Base-by-base conservation (phyloP, 108 stramenopile genomes). In the Cyclotella atomus region DNA sequence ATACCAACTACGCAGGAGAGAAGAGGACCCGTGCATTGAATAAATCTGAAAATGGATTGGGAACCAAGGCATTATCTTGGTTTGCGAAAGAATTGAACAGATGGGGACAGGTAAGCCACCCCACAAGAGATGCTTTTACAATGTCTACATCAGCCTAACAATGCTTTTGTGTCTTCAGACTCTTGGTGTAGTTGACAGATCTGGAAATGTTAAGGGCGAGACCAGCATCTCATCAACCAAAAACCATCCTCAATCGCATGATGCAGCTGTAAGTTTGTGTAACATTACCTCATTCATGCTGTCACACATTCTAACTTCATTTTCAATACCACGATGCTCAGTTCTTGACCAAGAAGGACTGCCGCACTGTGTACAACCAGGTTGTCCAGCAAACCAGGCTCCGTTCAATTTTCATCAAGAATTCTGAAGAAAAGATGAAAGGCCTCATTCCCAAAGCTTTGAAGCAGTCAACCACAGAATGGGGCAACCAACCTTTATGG, bases 401-500 rank as follows among this genome's bases (percentile, higher is more conserved):
- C 10, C 70, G 93, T 32, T 83, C 83, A 2, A 50, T 94, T 45
- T 85, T 90, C 29, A 36, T 68, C 28, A 90, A 87, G 32, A 34
- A 86, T 21, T 47, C 32, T 3, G 75, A 78, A 23, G 68, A 60
- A 17, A 83, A 62, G 14, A 57, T 90, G 38, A 78, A 52, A 17
- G 68, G 71, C 32, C 54, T 78, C 10, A 49, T 90, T 21, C 62
- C 70, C 1, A 72, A 77, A 57, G 91, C 85, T 4, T 38, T 79
- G 44, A 87, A 77, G 25, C 74, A 75, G 27, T 89, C 81, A 2
- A 76, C 46, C 23, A 85, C 85, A 49, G 73, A 67, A 29, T 92
- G 91, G 91, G 86, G 84, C 23, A 79, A 88, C 55, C 45, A 74
- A 36, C 91, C 91, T 20, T 57, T 47, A 8, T 89, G 91, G 88